Conservation (phyloP, 805 yeast genomes). For the Sungouiozyma intestinalis region DNA sequence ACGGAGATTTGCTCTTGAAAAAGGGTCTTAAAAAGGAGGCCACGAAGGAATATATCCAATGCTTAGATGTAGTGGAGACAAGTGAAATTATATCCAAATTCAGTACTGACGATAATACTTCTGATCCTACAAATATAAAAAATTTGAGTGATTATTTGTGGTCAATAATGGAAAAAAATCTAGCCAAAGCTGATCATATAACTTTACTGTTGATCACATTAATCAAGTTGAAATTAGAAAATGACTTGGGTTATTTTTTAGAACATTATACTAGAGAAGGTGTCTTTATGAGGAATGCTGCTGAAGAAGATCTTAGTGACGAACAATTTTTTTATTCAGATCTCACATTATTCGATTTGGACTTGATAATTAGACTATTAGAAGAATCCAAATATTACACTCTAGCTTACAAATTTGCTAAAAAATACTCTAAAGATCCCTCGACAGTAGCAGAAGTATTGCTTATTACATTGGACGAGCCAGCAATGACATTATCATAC, state of each 20-base stretch:
- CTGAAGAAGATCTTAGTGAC: conserved; percentile 14
- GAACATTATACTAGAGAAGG: conserved; percentile 29
- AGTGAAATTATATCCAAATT: conserved; percentile 73
- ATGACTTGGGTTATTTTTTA: conserved; percentile 49
- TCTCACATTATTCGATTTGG: conserved; percentile 45
- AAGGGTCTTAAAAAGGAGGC: conserved; percentile 61
- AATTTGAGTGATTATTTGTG: conserved; percentile 55
- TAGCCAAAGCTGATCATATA: conserved; percentile 69
- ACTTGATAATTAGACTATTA: conserved; percentile 56
- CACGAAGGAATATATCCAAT: conserved; percentile 58
- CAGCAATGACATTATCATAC: conserved; percentile 50
- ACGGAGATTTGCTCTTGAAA: conserved; percentile 63
- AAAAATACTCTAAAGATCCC: conserved; percentile 56
- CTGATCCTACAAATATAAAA: conserved; percentile 27
- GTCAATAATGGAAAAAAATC: conserved; percentile 41
- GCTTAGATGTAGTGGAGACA: conserved; percentile 45
- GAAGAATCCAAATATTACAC: conserved; percentile 58
- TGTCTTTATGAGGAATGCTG: conserved; percentile 25
- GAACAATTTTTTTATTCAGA: conserved; percentile 26
- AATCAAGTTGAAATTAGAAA: conserved; percentile 59
- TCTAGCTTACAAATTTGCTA: conserved; percentile 62
- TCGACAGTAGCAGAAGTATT: conserved; percentile 67
- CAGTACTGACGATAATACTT: conserved; percentile 44
- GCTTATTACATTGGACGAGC: conserved; percentile 52
- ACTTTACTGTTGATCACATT: conserved; percentile 70